Conservation (phyloP, 192 early-diverging fungal genomes). For the Piromyces finnis region DNA sequence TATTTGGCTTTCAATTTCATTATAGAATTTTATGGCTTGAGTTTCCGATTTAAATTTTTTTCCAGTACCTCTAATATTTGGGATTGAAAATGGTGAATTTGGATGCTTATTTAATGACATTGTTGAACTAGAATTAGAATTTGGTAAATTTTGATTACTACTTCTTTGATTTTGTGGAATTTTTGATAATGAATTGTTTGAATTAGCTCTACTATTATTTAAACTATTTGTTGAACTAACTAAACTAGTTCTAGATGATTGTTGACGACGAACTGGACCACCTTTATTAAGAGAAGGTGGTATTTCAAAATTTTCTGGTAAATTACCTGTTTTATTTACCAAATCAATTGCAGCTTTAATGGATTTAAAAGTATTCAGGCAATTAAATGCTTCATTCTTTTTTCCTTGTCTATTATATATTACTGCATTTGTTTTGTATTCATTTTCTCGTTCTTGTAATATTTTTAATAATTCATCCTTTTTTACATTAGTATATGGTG, state of each 20-base stretch:
- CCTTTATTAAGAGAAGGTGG: not conserved
- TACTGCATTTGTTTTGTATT: not conserved
- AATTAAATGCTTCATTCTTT: not conserved
- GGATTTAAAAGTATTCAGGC: not conserved
- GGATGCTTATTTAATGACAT: not conserved
- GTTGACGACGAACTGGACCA: not conserved
- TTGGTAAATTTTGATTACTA: not conserved
- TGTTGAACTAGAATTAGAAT: not conserved
- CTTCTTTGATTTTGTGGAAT: not conserved
- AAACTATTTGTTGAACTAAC: not conserved
- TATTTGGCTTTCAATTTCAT: not conserved
- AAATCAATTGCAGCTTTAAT: not conserved
- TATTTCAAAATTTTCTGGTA: not conserved
- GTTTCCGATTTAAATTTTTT: not conserved
- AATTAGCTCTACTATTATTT: not conserved
- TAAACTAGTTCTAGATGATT: not conserved
- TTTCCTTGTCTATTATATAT: not conserved
- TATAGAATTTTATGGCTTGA: not conserved
- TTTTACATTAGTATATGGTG: not conserved
- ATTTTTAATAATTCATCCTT: not conserved
- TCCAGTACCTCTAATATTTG: not conserved
- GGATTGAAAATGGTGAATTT: not conserved
- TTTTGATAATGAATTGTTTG: not conserved
- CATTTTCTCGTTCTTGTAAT: not conserved
- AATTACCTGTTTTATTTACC: not conserved